Conservation (phyloP, 306 rosid species). For the Rubus parviflorus region DNA sequence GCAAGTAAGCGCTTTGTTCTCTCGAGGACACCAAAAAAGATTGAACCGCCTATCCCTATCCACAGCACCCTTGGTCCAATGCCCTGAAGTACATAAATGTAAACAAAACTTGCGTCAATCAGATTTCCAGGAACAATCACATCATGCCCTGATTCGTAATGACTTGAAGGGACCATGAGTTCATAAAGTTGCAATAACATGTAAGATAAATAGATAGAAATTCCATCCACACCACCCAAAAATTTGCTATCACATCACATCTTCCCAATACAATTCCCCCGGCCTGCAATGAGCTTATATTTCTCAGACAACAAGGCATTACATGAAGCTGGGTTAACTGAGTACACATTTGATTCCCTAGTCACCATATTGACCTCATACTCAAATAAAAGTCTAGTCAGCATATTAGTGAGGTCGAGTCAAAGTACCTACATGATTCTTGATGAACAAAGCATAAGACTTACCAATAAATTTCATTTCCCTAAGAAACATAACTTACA, state of each 20-base stretch:
- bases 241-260: not conserved
- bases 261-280: not conserved
- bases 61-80: conserved; percentile 60
- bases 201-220: too few species aligned
- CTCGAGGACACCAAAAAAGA: conserved; percentile 53
- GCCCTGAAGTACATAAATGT: conserved; percentile 35
- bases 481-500: not conserved
- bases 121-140: not conserved
- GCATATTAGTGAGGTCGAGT: not conserved
- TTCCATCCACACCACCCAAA: not conserved
- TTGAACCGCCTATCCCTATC: conserved; percentile 60
- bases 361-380: not conserved
- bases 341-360: not conserved
- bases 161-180: not conserved
- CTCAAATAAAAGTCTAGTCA: not conserved
- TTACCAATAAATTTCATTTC: not conserved
- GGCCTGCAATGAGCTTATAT: not conserved
- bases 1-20: conserved; percentile 43
- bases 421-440: not conserved
- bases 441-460: not conserved
- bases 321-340: not conserved
- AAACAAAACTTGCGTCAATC: not conserved
- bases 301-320: not conserved
- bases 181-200: not conserved
- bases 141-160: not conserved